Base-by-base conservation (phyloP, 1,139 yeast genomes). In the Debaryomyces sp. region DNA sequence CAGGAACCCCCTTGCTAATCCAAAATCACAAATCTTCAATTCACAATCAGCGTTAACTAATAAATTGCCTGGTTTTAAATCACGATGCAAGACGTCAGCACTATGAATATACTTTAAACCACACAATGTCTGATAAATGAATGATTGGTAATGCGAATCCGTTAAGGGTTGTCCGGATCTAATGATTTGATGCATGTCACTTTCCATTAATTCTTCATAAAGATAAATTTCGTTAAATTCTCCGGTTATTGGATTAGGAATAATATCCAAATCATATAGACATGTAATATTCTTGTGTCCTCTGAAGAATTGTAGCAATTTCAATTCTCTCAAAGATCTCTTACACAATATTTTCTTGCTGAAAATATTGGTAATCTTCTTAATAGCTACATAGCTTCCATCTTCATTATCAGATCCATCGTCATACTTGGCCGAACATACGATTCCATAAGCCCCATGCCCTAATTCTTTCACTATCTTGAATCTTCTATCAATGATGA, bases 111-210 rank as follows among this genome's bases (percentile, higher is more conserved):
- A 90, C 63, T 94, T 94, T 58, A 94, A 74, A 4, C 99, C 99
- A 64, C 96, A 91, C 46, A 94, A 76, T 15, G 89, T 89, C 71
- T 94, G 99, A 65, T 94, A 92, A 24, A 91, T 81, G 62, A 94
- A 94, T 44, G 90, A 85, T 68, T 94, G 99, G 68, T 89, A 92
- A 66, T 94, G 99, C 35, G 92, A 89, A 65, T 94, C 98, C 0
- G 98, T 91, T 58, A 94, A 77, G 0, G 97, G 91, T 68, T 94
- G 99, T 26, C 92, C 91, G 3, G 96, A 89, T 57, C 96, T 78
- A 52, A 94, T 94, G 61, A 94, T 94, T 66, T 94, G 98, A 65
- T 92, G 97, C 89, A 94, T 86, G 66, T 94, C 99, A 70, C 98
- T 94, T 67, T 94, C 99, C 97, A 94, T 91, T 56, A 91, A 73